Percentiles rank a stretch among this genome's conserved stretches.
These are phyloP conservation scores for Pseudonitzschia multiseries DNA, from an alignment of 108 stramenopile species.

Conservation along the genomic window DNA sequence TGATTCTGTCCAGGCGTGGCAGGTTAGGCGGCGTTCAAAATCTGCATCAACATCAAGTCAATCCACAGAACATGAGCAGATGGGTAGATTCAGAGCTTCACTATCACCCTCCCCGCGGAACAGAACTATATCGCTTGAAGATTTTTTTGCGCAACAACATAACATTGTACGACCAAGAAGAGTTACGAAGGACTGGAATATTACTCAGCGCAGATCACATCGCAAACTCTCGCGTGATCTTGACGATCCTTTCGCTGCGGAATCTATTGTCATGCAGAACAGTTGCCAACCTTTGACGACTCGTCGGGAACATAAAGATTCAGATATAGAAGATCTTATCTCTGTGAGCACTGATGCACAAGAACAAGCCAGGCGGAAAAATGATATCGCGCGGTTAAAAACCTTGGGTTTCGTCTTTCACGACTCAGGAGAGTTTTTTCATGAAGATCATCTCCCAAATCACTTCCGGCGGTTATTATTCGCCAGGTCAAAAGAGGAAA, in stretches of 20 bases:
- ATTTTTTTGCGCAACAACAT: slow-evolving; percentile 19
- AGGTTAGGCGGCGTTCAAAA: background rate
- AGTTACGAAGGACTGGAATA: background rate
- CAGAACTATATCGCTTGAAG: slow-evolving; percentile 18
- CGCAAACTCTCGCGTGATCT: slow-evolving; percentile 28
- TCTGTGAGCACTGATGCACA: slow-evolving; percentile 26
- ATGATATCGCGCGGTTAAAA: slow-evolving; percentile 14
- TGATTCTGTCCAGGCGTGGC: slow-evolving; percentile 8
- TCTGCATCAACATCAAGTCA: slow-evolving; percentile 8
- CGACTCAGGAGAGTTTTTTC: slow-evolving; percentile 22
- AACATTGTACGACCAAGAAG: background rate
- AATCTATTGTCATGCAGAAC: background rate
- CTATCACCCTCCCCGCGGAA: background rate
- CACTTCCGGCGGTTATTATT: slow-evolving; percentile 34
- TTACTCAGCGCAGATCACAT: slow-evolving; percentile 12
- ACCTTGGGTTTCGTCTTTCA: slow-evolving; percentile 37
- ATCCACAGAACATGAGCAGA: slow-evolving; percentile 9
- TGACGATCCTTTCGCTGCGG: slow-evolving; percentile 8
- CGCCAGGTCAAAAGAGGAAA: slow-evolving; percentile 16
- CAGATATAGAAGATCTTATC: slow-evolving; percentile 24
- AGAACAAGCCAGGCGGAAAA: slow-evolving; percentile 26
- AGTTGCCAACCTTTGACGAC: background rate
- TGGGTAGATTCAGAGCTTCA: background rate
- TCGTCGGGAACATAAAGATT: background rate
- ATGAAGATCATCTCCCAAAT: slow-evolving; percentile 33